Base-by-base conservation (phyloP, 345 rosid species). In the Pelargonium nanum region DNA sequence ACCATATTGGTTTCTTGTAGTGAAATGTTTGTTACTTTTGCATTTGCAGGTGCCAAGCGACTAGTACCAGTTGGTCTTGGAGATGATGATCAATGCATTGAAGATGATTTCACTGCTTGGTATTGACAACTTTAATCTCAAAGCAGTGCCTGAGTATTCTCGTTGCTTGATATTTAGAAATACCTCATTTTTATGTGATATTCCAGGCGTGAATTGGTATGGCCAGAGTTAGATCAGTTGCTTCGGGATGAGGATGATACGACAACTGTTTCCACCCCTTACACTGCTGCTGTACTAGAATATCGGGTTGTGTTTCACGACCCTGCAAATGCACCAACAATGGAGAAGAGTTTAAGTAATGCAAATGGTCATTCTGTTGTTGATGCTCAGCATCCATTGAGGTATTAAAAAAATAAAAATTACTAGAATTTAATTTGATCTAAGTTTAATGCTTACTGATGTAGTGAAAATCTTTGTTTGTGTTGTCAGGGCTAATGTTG, bases 1-100 rank as follows among this genome's bases (percentile, higher is more conserved):
- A 40, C 48, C 2, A 7, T 40, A 40, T 40, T 40, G 48, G 32
- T 40, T 40, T 40, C 48, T 40, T 40, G 48, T 40, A 12, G 17
- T 40, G 10, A 40, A 66, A 50, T 22, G 17, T 20, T 48, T 57
- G n/a, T n/a, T n/a, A n/a, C n/a, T n/a, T 22, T 63, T 26, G 19
- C 24, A 58, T 75, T 71, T 72, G 19, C 76, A 93, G 99, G 97
- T 74, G 99, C 80, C 16, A 83, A 87, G 28, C 85, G 89, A 48
- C 74, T 89, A 30, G 83, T 83, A 55, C 68, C 83, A 22, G 86
- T 87, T 28, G 97, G 97, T 74, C 91, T 87, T 48, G 95, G 97
- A 57, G 91, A 89, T 73, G 97, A 89, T 75, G 97, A 89, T 62
- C 91, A 87, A 63, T 89, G 89, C 76, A 89, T 89, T 60, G 97